phyloP scores from a whole-genome alignment of 2,329 filamentous ascomycete genomes.

The Fusarium sp. region DNA sequence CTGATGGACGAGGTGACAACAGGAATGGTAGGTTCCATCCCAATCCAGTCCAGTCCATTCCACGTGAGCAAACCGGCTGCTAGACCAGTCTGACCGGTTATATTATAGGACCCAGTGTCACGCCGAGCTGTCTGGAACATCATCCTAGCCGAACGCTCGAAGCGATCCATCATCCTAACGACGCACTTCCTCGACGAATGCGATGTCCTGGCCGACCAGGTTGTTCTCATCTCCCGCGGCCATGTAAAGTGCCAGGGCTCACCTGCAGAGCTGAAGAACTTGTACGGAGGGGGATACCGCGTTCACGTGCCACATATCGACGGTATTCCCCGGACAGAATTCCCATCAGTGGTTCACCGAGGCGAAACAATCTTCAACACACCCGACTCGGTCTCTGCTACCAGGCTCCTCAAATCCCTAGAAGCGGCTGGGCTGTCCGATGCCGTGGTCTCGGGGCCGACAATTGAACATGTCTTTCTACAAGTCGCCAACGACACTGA shows the following conservation, averaged over 20 bases:
- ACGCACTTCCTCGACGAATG: slow-evolving; percentile 80
- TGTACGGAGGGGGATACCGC: slow-evolving; percentile 73
- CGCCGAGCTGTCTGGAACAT: slow-evolving; percentile 79
- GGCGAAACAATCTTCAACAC: slow-evolving; percentile 69
- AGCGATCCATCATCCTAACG: slow-evolving; percentile 74
- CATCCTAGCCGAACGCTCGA: slow-evolving; percentile 71
- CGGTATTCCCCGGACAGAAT: slow-evolving; percentile 48
- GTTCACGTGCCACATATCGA: slow-evolving; percentile 58
- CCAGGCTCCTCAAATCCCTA: slow-evolving; percentile 56
- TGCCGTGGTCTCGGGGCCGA: slow-evolving; percentile 50
- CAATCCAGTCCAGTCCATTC: background rate
- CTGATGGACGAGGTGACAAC: slow-evolving; percentile 79
- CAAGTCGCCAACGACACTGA: slow-evolving; percentile 43
- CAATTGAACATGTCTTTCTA: slow-evolving; percentile 54
- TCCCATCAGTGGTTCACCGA: slow-evolving; percentile 63
- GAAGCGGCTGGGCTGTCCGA: slow-evolving; percentile 62
- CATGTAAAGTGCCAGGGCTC: slow-evolving; percentile 72
- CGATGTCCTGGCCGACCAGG: slow-evolving; percentile 76
- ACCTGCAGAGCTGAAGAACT: slow-evolving; percentile 73
- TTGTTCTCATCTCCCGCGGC: slow-evolving; percentile 75
- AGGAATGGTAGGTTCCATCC: slow-evolving; percentile 58
- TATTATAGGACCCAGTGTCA: slow-evolving; percentile 68
- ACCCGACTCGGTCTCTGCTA: slow-evolving; percentile 53
- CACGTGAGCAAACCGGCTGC: background rate
- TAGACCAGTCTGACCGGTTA: background rate